phyloP scores from a whole-genome alignment of 192 early-diverging fungal species.

The Piromyces finnis region DNA sequence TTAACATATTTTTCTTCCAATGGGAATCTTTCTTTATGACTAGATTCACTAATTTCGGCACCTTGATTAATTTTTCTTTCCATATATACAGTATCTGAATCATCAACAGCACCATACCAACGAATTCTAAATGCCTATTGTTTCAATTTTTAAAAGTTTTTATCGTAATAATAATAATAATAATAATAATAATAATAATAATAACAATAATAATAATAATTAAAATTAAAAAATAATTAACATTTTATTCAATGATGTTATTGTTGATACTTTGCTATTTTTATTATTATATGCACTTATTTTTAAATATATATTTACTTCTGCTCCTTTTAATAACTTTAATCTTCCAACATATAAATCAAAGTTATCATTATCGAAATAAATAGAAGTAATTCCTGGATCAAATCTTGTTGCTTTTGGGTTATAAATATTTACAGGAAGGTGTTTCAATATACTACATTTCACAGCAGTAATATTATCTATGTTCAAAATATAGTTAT shows the following conservation, averaged over 20 bases:
- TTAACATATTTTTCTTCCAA: slow-evolving; percentile 89
- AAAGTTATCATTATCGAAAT: slow-evolving; percentile 79
- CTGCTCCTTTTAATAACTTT: slow-evolving; percentile 73
- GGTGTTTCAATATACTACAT: slow-evolving; percentile 68
- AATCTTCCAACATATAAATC: slow-evolving; percentile 76
- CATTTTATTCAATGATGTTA: too few relatives aligned
- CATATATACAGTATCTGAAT: slow-evolving; percentile 66
- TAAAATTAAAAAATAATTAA: too few relatives aligned
- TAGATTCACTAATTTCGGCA: not conserved
- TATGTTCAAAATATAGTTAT: not conserved
- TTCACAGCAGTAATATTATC: slow-evolving; percentile 92
- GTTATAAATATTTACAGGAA: slow-evolving; percentile 80
- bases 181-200: too few relatives aligned
- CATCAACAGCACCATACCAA: slow-evolving; percentile 86
- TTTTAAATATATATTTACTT: slow-evolving; percentile 18
- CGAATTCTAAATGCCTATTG: slow-evolving; percentile 55
- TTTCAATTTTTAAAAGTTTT: not conserved
- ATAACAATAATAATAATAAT: too few relatives aligned
- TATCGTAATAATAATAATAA: too few relatives aligned
- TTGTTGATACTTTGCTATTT: too few relatives aligned
- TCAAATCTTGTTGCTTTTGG: slow-evolving; percentile 45
- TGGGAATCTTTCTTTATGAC: slow-evolving; percentile 24
- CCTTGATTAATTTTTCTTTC: slow-evolving; percentile 93
- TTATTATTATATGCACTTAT: too few relatives aligned
- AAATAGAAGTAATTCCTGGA: slow-evolving; percentile 81